These are phyloP conservation scores for Cercospora nicotianae DNA, from an alignment of 2,329 filamentous ascomycete genomes.

Conservation along the genomic window DNA sequence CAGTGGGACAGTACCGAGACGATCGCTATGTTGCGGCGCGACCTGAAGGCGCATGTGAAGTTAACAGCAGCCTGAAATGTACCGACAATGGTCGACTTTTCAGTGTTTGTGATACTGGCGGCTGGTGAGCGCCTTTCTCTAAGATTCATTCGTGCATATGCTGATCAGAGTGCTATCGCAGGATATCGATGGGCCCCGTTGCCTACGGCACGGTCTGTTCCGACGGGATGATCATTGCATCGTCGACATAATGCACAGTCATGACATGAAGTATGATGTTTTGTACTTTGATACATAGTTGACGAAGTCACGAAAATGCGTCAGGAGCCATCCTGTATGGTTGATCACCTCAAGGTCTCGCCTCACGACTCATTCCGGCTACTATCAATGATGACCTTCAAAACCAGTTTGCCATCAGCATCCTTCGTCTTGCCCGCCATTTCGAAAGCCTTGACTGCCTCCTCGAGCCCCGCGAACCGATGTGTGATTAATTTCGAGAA, in stretches of 20 bases:
- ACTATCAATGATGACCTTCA: constrained; percentile 65
- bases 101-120: constrained; percentile 36
- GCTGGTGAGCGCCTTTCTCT: constrained; percentile 25
- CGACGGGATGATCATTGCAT: constrained; percentile 20
- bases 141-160: background rate
- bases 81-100: constrained; percentile 32
- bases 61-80: constrained; percentile 34
- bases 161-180: background rate
- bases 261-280: background rate
- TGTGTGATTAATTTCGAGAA: constrained; percentile 74
- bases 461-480: constrained; percentile 64
- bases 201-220: constrained; percentile 35
- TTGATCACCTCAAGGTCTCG: background rate
- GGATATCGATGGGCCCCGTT: constrained; percentile 36
- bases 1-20: constrained; percentile 36
- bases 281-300: background rate
- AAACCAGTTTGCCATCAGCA: constrained; percentile 65
- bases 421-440: constrained; percentile 69
- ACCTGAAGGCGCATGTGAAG: constrained; percentile 34
- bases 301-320: background rate
- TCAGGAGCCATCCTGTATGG: background rate
- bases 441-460: constrained; percentile 65
- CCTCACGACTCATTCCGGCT: constrained; percentile 11
- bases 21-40: constrained; percentile 36
- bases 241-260: background rate